Conservation (phyloP, 495 filamentous ascomycete genomes). For the Lasiosphaeris hirsuta region DNA sequence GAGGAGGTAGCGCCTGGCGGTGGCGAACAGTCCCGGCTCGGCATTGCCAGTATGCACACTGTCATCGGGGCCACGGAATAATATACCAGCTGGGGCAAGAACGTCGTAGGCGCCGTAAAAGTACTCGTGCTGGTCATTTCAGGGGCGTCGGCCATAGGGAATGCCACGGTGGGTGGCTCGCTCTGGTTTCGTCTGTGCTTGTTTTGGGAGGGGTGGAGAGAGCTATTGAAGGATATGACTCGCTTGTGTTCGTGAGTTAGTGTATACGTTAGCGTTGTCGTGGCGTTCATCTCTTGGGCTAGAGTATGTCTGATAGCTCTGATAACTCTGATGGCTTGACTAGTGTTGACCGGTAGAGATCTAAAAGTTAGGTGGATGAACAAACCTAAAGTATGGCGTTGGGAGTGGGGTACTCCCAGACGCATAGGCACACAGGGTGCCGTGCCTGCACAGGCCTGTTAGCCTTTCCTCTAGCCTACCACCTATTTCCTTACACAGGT, state of each 20-base stretch:
- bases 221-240: neutral
- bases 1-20: neutral
- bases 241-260: neutral
- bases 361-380: neutral
- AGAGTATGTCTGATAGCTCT: no score
- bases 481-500: no score
- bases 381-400: no score
- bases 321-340: neutral
- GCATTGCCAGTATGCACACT: slow-evolving; percentile 1
- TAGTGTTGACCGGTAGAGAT: neutral
- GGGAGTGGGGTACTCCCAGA: no score
- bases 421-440: no score
- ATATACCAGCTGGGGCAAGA: slow-evolving; percentile 1
- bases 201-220: neutral
- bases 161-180: slow-evolving; percentile 1
- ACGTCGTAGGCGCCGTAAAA: slow-evolving; percentile 1
- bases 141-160: neutral
- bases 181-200: neutral
- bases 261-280: slow-evolving; percentile 3
- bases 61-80: neutral
- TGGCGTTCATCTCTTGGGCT: neutral
- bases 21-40: slow-evolving; percentile 1
- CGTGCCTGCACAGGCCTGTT: no score
- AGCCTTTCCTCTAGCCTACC: no score
- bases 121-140: slow-evolving; percentile 1